These are phyloP conservation scores for Cercospora citrullina DNA, from an alignment of 2,329 filamentous ascomycete genomes.

Conservation along the genomic window DNA sequence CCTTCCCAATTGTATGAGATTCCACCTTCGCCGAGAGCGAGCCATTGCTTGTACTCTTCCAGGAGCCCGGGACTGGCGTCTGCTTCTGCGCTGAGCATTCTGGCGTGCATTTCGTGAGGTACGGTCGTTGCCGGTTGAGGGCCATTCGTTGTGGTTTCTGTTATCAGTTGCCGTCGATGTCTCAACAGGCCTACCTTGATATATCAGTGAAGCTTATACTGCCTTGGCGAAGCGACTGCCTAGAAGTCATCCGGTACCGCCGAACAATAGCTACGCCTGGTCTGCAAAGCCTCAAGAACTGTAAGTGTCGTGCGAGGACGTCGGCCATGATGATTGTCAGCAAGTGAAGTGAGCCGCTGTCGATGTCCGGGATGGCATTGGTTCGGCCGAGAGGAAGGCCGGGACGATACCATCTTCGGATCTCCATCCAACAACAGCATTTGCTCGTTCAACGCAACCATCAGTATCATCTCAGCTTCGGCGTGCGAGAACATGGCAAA, in stretches of 20 bases:
- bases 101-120: neutral
- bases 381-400: neutral
- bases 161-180: neutral
- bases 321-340: neutral
- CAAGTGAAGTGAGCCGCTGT: neutral
- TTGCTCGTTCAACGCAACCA: neutral
- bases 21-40: slow-evolving; percentile 17
- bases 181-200: slow-evolving; percentile 1
- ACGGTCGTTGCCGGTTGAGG: no score
- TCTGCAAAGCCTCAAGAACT: neutral
- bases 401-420: neutral
- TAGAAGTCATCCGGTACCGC: neutral
- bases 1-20: slow-evolving; percentile 9
- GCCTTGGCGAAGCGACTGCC: neutral
- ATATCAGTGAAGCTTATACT: neutral
- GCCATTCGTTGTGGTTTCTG: neutral
- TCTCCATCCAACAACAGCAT: neutral
- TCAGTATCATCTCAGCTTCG: neutral
- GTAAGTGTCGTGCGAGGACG: neutral
- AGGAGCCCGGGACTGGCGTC: slow-evolving; percentile 9
- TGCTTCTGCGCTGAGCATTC: neutral
- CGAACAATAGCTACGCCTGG: neutral
- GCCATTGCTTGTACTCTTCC: slow-evolving; percentile 15
- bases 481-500: neutral
- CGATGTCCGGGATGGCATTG: neutral